These are phyloP conservation scores for Kwoniella dendrophila DNA, from an alignment of 768 basidiomycete genomes.

Conservation along the genomic window DNA sequence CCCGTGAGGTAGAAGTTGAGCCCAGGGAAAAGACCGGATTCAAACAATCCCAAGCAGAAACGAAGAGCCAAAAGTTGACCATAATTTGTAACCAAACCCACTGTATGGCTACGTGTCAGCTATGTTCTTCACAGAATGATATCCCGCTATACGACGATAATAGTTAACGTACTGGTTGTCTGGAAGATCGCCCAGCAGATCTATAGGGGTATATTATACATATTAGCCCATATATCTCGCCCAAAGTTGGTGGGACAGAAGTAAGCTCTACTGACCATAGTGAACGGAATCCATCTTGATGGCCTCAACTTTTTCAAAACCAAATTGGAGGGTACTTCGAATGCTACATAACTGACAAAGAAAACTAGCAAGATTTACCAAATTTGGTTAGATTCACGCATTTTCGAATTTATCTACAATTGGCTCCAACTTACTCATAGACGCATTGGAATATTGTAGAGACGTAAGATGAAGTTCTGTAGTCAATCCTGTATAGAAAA, in stretches of 20 bases:
- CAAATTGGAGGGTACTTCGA: slow-evolving; percentile 53
- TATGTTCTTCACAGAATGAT: neutral
- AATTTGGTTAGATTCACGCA: too few relatives aligned
- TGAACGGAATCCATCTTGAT: slow-evolving; percentile 51
- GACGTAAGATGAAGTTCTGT: slow-evolving; percentile 46
- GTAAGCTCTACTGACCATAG: slow-evolving; percentile 40
- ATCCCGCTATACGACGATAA: neutral
- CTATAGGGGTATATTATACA: too few relatives aligned
- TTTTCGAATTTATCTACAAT: too few relatives aligned
- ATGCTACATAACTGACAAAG: slow-evolving; percentile 54
- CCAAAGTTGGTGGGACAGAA: too few relatives aligned
- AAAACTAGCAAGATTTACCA: slow-evolving; percentile 32
- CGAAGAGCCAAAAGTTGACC: slow-evolving; percentile 50
- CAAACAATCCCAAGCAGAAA: slow-evolving; percentile 50
- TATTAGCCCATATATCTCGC: too few relatives aligned
- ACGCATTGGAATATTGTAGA: slow-evolving; percentile 49
- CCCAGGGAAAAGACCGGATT: slow-evolving; percentile 45
- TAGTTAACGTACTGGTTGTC: slow-evolving; percentile 39
- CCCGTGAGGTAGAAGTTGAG: slow-evolving; percentile 54
- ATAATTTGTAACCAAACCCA: slow-evolving; percentile 53
- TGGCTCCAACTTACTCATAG: slow-evolving; percentile 40
- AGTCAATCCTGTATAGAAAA: slow-evolving; percentile 33
- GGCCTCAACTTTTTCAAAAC: slow-evolving; percentile 52
- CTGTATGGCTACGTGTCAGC: slow-evolving; percentile 9
- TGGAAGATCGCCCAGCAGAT: slow-evolving; percentile 53